Base-by-base conservation (phyloP, 495 filamentous ascomycete species). In the Aspergillus asperescens region DNA sequence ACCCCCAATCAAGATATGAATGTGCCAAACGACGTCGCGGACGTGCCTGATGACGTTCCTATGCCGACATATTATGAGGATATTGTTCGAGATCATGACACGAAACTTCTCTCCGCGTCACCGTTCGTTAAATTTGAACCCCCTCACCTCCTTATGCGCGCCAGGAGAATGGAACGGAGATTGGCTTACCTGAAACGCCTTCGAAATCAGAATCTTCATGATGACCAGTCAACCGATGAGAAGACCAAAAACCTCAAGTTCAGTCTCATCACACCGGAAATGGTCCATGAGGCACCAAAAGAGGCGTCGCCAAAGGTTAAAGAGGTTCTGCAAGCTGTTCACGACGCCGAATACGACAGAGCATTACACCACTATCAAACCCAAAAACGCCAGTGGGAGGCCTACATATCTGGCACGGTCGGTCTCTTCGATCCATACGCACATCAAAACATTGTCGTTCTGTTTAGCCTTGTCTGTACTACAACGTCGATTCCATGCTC, bases 281-380 rank as follows among this genome's bases (percentile, higher is more conserved):
- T 96, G 89, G 87, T 97, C 5, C 88, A 91, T 58, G 79, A 85
- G 39, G 81, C 85, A 24, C 83, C 88, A 9, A 81, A 85, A 46
- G 82, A 82, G 56, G 85, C 87, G 4, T 86, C 90, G 2, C 81
- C 81, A 15, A 89, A 95, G 61, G 85, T 96, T 38, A 89, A 88
- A 65, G 94, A 99, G 64, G 87, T 96, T 32, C 69, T 99, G 20
- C 88, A 89, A 62, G 94, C 93, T 27, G 90, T 95, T 13, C 90
- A 96, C 67, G 88, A 95, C 61, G 88, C 90, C 13, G 94, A 99
- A 61, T 96, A 95, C 60, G 93, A 97, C 64, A 91, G 92, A 67
- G 92, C 91, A 9, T 68, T 94, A 28, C 89, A 97, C 65, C 89
- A 90, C 52, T 97, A 96, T 62, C 81, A 89, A 64, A 96, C 91